phyloP scores from a whole-genome alignment of 2,329 filamentous ascomycete genomes.

The Curvularia hawaiiensis region DNA sequence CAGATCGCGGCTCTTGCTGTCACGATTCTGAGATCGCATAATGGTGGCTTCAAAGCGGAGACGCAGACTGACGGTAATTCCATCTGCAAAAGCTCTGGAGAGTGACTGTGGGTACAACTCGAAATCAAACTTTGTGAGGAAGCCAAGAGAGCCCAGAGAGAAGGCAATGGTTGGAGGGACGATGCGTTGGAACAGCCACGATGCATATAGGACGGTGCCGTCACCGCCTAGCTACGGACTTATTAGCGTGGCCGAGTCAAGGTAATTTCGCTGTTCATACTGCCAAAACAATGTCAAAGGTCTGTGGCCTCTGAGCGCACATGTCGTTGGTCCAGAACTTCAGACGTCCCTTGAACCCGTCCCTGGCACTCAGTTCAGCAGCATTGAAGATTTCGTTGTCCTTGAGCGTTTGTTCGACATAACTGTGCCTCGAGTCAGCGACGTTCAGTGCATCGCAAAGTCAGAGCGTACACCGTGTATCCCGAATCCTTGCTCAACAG shows the following conservation, averaged over 20 bases:
- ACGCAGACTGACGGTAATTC: constrained; percentile 85
- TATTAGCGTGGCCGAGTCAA: constrained; percentile 6
- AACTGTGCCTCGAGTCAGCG: constrained; percentile 39
- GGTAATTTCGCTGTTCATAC: constrained; percentile 41
- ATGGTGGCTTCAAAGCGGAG: constrained; percentile 91
- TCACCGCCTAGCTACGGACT: constrained; percentile 74
- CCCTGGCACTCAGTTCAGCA: constrained; percentile 58
- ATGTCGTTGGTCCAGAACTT: constrained; percentile 84
- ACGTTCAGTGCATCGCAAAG: background rate
- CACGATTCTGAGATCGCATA: constrained; percentile 72
- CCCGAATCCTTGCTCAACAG: constrained; percentile 72
- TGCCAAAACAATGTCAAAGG: constrained; percentile 92
- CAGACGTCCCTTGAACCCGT: constrained; percentile 63
- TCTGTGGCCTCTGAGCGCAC: constrained; percentile 77
- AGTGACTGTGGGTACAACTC: constrained; percentile 72
- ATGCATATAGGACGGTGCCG: constrained; percentile 95
- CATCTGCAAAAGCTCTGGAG: constrained; percentile 74
- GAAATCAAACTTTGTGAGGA: constrained; percentile 96
- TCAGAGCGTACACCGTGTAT: constrained; percentile 70
- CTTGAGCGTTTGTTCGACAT: constrained; percentile 77
- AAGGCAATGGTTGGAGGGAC: constrained; percentile 95
- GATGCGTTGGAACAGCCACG: constrained; percentile 94
- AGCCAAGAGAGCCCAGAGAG: constrained; percentile 87
- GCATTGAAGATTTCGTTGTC: constrained; percentile 75
- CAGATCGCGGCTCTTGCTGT: constrained; percentile 54